Evolutionary conservation across 2,329 filamentous ascomycete species (phyloP).

Genomic region (Diplodia sapinea): DNA sequence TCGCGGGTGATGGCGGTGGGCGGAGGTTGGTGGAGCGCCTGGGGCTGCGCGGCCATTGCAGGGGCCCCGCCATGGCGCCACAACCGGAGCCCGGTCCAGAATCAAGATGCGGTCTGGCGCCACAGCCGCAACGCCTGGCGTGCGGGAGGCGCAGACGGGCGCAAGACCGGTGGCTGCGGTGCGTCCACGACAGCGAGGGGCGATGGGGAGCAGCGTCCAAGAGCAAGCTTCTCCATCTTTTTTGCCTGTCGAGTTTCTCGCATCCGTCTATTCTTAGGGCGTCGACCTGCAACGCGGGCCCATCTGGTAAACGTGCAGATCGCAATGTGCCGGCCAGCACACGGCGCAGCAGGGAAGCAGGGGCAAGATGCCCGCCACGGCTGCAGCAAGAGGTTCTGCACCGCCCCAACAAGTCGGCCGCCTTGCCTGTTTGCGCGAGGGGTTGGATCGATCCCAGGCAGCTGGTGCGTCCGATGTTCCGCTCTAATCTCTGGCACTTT

Average conservation of each 20-base stretch:
- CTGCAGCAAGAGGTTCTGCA: not conserved
- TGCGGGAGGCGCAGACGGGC: not conserved
- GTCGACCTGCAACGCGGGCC: not conserved
- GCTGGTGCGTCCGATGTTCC: conserved; percentile 17
- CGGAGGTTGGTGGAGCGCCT: not conserved
- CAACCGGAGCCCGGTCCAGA: conserved; percentile 10
- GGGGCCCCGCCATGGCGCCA: conserved; percentile 13
- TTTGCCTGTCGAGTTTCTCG: not conserved
- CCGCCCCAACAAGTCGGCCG: conserved; percentile 1
- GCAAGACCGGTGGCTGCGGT: not conserved
- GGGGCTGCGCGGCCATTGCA: conserved; percentile 3
- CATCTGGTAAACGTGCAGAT: conserved; percentile 6
- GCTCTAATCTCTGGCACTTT: not conserved
- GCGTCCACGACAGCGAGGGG: not conserved
- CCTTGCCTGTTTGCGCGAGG: not conserved
- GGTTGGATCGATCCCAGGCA: not conserved
- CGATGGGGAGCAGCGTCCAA: not conserved
- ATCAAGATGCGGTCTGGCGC: conserved; percentile 6
- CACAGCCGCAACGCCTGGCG: conserved; percentile 3
- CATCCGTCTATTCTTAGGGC: conserved; percentile 2
- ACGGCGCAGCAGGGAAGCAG: conserved; percentile 10
- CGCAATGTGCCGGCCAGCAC: conserved; percentile 16
- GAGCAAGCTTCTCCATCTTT: not conserved
- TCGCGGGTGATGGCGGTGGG: conserved; percentile 11
- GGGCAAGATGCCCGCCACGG: not conserved